phyloP scores from a whole-genome alignment of 345 rosid species.

The Eucalyptus lansdowneana region DNA sequence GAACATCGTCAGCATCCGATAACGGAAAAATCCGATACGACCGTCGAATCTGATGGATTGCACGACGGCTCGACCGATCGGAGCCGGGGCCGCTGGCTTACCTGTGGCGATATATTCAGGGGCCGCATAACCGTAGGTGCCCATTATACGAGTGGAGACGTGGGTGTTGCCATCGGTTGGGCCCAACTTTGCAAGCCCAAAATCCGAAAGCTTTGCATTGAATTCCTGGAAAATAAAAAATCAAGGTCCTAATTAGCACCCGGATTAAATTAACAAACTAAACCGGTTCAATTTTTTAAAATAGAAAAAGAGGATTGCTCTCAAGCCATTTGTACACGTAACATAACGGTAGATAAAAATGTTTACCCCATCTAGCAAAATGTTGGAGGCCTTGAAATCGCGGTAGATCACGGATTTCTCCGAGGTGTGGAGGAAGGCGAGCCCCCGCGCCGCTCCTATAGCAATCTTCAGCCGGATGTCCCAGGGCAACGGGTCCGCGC shows the following conservation, averaged over 20 bases:
- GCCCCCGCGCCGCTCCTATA: slow-evolving; percentile 74
- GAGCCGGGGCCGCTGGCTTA: not conserved
- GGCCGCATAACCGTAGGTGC: slow-evolving; percentile 85
- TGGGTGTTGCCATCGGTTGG: slow-evolving; percentile 62
- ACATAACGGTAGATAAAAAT: not conserved
- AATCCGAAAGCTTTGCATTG: slow-evolving; percentile 74
- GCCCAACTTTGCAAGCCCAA: slow-evolving; percentile 71
- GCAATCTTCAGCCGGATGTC: slow-evolving; percentile 47
- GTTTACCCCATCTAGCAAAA: slow-evolving; percentile 64
- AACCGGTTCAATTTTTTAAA: not conserved
- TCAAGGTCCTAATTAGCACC: not conserved
- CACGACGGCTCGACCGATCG: not conserved
- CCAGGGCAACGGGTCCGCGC: slow-evolving; percentile 61
- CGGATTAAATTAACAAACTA: not conserved
- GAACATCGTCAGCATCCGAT: too few relatives aligned
- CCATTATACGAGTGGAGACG: slow-evolving; percentile 59
- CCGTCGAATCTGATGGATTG: not conserved
- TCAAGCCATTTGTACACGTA: not conserved
- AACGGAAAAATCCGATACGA: not conserved
- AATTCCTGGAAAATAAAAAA: slow-evolving; percentile 21
- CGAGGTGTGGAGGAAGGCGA: slow-evolving; percentile 57
- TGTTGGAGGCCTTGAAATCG: slow-evolving; percentile 84
- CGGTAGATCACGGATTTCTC: slow-evolving; percentile 77
- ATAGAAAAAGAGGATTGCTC: not conserved
- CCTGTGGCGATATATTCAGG: slow-evolving; percentile 84